Base-by-base conservation (phyloP, 306 rosid species). In the Trifolium dubium region DNA sequence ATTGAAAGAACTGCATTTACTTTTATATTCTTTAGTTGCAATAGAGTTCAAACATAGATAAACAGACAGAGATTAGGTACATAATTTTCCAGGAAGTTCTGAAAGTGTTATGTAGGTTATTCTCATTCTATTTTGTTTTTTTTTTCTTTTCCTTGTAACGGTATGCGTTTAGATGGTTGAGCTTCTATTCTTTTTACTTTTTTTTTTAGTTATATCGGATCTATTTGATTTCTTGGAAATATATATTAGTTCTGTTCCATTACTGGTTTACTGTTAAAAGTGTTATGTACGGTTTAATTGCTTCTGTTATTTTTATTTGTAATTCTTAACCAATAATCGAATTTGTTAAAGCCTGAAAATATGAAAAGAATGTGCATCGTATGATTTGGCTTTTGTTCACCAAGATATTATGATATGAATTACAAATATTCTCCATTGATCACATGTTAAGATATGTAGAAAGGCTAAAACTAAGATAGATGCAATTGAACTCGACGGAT, bases 41-140 rank as follows among this genome's bases (percentile, higher is more conserved):
- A 72, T 63, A 69, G 86, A 58, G 63, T 29, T 50, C 19, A 71
- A 73, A 40, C 35, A 53, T 73, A 74, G 77, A 77, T 83, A 54
- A 82, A 68, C 46, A 82, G 74, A 34, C 53, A 10, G 77, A 70
- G 51, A 73, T 61, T 79, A 78, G 85, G 87, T 78, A 64, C 81
- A 68, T 74, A 56, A 67, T 84, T 84, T 77, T 77, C 63, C 81
- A 81, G 77, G 77, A 59, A 71, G 75, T 72, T 76, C 69, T 47
- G 77, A 75, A 67, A 81, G 82, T 82, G 71, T 78, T 72, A 67
- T 80, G 67, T 87, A 79, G 72, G 83, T 39, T 76, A 54, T 77
- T 86, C 72, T 65, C 69, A 15, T 71, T 41, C 11, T 54, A 63
- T 34, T 77, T 61, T 17, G 69, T 17, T 37, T 44, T 51, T 65